A percentile compares a stretch with the other conserved stretches of the same genome.
phyloP scores from a whole-genome alignment of 768 basidiomycete genomes.

The Pluteus cervinus region DNA sequence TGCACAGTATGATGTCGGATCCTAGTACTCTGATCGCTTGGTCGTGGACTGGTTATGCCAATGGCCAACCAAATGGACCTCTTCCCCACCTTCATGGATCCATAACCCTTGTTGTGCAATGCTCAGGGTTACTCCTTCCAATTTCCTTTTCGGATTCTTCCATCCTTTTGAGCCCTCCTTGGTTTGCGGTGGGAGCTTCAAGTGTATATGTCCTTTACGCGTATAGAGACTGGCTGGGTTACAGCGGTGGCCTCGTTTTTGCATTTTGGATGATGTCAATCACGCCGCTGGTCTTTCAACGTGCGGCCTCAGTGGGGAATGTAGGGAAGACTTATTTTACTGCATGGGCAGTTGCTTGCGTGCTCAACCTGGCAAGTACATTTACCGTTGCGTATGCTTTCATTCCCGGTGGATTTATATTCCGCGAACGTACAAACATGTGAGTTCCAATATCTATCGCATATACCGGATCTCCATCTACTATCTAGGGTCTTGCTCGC shows the following conservation, averaged over 20 bases:
- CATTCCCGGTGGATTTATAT: conserved; percentile 69
- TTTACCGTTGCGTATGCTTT: conserved; percentile 91
- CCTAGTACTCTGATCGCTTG: conserved; percentile 75
- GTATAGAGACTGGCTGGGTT: conserved; percentile 65
- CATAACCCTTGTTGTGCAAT: conserved; percentile 59
- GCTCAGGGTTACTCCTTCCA: conserved; percentile 45
- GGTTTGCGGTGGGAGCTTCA: conserved; percentile 48
- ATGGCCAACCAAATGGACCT: conserved; percentile 57
- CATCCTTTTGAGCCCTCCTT: conserved; percentile 39
- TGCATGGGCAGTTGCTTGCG: conserved; percentile 53
- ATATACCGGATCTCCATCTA: background rate
- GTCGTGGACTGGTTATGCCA: conserved; percentile 86
- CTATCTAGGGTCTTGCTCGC: conserved; percentile 42
- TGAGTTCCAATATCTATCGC: conserved; percentile 29
- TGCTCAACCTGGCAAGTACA: conserved; percentile 63
- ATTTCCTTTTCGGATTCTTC: conserved; percentile 24
- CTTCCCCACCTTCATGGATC: conserved; percentile 66
- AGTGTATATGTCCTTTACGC: conserved; percentile 52
- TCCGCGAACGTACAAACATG: conserved; percentile 76
- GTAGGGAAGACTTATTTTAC: conserved; percentile 46
- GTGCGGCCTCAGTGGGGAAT: conserved; percentile 34
- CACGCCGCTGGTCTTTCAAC: conserved; percentile 46
- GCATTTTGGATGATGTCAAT: conserved; percentile 63
- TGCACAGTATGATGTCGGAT: conserved; percentile 72
- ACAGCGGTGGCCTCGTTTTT: conserved; percentile 56